Evolutionary conservation across 2,329 filamentous ascomycete genomes (phyloP).

Genomic region (Cladorrhinum sp.): DNA sequence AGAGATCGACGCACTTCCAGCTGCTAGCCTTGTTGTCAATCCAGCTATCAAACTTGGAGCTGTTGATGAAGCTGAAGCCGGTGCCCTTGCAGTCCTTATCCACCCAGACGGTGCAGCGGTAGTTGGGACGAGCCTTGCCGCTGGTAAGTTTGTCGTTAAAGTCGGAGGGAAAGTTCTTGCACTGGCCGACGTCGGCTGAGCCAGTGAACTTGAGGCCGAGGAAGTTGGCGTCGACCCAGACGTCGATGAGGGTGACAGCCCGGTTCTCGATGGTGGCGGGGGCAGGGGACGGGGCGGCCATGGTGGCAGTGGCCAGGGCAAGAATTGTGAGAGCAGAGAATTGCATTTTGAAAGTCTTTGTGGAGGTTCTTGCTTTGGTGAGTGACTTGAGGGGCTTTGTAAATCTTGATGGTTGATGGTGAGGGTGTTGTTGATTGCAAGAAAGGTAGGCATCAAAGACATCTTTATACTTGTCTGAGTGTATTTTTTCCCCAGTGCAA

Average conservation of each 20-base stretch:
- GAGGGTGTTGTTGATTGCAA: background rate
- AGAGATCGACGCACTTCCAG: conserved; percentile 14
- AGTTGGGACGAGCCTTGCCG: conserved; percentile 12
- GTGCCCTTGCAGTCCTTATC: conserved; percentile 16
- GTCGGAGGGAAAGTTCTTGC: conserved; percentile 14
- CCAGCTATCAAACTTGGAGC: conserved; percentile 7
- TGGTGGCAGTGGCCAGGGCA: conserved; percentile 1
- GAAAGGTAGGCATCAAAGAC: background rate
- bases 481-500: too few species aligned
- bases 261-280: background rate
- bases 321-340: conserved; percentile 4
- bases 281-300: background rate
- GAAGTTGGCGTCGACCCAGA: conserved; percentile 15
- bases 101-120: conserved; percentile 19
- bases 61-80: conserved; percentile 5
- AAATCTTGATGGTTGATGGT: background rate
- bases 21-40: conserved; percentile 14
- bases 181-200: conserved; percentile 7
- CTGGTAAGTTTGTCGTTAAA: conserved; percentile 10
- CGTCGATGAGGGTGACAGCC: conserved; percentile 13
- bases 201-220: conserved; percentile 20
- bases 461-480: background rate
- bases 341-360: conserved; percentile 6
- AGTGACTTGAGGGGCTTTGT: background rate
- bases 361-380: background rate